Conservation (phyloP, 2,329 filamentous ascomycete species). For the Xylaria sp. region DNA sequence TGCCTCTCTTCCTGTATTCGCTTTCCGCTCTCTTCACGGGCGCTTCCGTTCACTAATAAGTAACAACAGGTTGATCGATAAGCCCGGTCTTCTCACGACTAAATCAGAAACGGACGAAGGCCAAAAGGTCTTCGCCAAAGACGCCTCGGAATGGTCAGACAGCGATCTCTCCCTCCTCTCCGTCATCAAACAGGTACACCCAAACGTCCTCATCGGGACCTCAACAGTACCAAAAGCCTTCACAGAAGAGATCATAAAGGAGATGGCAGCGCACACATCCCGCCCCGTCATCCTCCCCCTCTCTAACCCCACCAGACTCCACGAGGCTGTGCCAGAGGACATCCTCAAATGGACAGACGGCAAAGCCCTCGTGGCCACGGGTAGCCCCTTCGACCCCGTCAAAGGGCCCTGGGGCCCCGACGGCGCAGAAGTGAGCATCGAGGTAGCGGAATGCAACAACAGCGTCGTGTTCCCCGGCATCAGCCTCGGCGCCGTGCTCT, state of each 20-base stretch:
- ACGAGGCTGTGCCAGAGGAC: conserved; percentile 83
- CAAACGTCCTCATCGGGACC: conserved; percentile 85
- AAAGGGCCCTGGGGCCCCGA: conserved; percentile 65
- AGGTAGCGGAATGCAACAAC: conserved; percentile 87
- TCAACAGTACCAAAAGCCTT: conserved; percentile 83
- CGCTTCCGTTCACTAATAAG: conserved; percentile 10
- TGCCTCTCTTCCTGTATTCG: neutral
- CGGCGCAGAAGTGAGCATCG: conserved; percentile 58
- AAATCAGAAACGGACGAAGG: conserved; percentile 71
- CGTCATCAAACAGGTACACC: conserved; percentile 76
- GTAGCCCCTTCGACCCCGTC: conserved; percentile 83
- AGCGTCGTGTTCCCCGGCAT: conserved; percentile 87
- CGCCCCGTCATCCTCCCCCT: conserved; percentile 84
- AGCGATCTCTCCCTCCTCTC: conserved; percentile 69
- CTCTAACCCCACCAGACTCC: conserved; percentile 85
- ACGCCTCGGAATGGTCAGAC: conserved; percentile 71
- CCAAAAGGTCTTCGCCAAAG: conserved; percentile 74
- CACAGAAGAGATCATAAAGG: conserved; percentile 76
- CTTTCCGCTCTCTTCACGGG: no score
- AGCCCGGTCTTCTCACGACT: conserved; percentile 77
- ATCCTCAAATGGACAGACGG: conserved; percentile 83
- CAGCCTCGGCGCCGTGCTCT: conserved; percentile 81
- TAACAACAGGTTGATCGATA: conserved; percentile 79
- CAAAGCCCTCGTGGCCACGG: conserved; percentile 82
- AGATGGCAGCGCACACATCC: conserved; percentile 79